Evolutionary conservation across 1,284 basidiomycete species (phyloP).

Genomic region (Kwoniella shivajii): DNA sequence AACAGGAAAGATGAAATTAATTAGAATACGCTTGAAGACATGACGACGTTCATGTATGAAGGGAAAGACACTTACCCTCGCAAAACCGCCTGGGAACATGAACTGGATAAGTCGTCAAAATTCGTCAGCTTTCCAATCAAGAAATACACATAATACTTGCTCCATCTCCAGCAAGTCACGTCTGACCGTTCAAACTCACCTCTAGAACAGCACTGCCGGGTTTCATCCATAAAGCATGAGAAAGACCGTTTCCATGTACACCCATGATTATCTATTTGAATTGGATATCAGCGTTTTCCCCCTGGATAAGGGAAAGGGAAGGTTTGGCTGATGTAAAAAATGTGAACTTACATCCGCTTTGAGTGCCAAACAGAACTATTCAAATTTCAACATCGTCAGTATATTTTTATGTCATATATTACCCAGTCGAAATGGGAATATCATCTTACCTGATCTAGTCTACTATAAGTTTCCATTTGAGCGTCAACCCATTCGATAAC

Average conservation of each 20-base stretch:
- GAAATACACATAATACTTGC: neutral
- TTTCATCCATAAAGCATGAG: slow-evolving; percentile 30
- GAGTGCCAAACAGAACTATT: slow-evolving; percentile 26
- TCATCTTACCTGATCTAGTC: slow-evolving; percentile 24
- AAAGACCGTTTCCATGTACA: slow-evolving; percentile 28
- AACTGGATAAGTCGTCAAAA: slow-evolving; percentile 10
- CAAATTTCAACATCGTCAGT: neutral
- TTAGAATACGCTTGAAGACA: neutral
- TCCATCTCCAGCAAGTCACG: neutral
- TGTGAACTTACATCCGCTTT: slow-evolving; percentile 24
- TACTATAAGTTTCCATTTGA: slow-evolving; percentile 23
- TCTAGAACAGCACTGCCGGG: slow-evolving; percentile 26
- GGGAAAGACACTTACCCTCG: slow-evolving; percentile 16
- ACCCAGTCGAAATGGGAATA: neutral
- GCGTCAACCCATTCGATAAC: slow-evolving; percentile 28
- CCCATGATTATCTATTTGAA: slow-evolving; percentile 21
- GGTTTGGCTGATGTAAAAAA: too few species aligned
- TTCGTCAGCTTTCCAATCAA: neutral
- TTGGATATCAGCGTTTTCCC: neutral
- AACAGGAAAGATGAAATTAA: neutral
- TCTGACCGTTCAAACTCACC: slow-evolving; percentile 12
- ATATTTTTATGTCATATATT: neutral
- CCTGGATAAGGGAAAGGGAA: neutral
- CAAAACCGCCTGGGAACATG: slow-evolving; percentile 28
- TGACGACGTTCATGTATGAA: too few species aligned